Conservation (phyloP, 108 stramenopile genomes). For the Fragilaria radians region DNA sequence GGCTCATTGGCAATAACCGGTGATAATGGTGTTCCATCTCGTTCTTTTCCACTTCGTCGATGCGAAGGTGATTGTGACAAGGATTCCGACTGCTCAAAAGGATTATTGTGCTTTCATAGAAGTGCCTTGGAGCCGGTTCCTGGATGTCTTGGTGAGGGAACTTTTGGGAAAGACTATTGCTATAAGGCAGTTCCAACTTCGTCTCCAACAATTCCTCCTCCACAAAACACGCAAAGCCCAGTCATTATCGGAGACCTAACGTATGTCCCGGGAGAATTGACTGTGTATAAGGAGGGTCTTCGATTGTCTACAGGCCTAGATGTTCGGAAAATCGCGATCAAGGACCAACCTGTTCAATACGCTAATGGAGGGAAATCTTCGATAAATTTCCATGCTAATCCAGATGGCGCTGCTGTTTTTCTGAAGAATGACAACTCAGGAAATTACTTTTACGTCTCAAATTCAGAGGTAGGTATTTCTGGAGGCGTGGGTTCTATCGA, state of each 20-base stretch:
- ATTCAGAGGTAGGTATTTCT: not conserved
- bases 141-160: constrained; percentile 43
- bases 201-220: constrained; percentile 1
- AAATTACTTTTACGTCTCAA: constrained; percentile 21
- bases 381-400: constrained; percentile 7
- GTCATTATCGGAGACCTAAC: not conserved
- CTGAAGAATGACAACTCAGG: constrained; percentile 3
- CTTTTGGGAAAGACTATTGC: constrained; percentile 28
- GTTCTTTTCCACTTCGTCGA: constrained; percentile 23
- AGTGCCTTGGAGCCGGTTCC: constrained; percentile 34
- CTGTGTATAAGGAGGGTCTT: constrained; percentile 1
- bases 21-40: not conserved
- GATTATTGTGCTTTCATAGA: constrained; percentile 42
- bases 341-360: constrained; percentile 1
- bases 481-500: constrained; percentile 45
- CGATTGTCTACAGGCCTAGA: constrained; percentile 5
- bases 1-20: not conserved
- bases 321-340: constrained; percentile 6
- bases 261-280: constrained; percentile 11
- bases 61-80: constrained; percentile 62
- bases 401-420: constrained; percentile 19
- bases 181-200: constrained; percentile 15
- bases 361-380: not conserved
- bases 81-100: constrained; percentile 41
- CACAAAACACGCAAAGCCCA: not conserved